A percentile compares a stretch with the other conserved stretches of the same genome.
Evolutionary conservation across 192 early-diverging fungal species (phyloP).

Genomic region (Podila epigama): DNA sequence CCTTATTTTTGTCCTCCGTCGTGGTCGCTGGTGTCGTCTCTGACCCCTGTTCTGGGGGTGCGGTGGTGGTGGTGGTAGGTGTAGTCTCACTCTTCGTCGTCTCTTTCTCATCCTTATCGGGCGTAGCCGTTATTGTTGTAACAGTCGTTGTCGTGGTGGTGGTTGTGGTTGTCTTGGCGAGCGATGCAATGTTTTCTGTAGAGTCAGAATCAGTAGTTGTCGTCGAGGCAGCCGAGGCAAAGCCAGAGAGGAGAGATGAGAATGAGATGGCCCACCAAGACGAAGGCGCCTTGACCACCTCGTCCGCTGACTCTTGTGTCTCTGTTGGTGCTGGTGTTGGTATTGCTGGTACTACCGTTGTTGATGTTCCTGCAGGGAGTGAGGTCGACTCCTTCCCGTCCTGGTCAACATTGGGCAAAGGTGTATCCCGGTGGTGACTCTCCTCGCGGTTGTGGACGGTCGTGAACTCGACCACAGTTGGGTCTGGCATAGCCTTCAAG

Average conservation of each 20-base stretch:
- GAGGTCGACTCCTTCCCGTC: no score
- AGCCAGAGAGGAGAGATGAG: conserved; percentile 5
- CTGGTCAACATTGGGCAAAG: no score
- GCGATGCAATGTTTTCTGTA: conserved; percentile 1
- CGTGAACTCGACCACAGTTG: conserved; percentile 38
- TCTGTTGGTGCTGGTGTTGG: background rate
- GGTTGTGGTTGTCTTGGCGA: conserved; percentile 25
- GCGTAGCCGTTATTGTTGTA: background rate
- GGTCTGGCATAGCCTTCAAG: conserved; percentile 54
- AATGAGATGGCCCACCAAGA: conserved; percentile 48
- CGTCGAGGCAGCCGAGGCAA: background rate
- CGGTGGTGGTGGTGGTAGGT: conserved; percentile 18
- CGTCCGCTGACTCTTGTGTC: background rate
- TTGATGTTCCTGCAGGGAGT: no score
- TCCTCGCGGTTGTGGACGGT: conserved; percentile 27
- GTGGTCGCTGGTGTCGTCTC: background rate
- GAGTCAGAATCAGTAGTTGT: background rate
- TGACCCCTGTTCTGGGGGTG: background rate
- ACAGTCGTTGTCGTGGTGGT: conserved; percentile 1
- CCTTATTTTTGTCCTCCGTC: background rate
- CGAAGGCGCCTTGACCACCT: conserved; percentile 21
- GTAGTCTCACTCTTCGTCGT: conserved; percentile 15
- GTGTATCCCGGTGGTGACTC: conserved; percentile 12
- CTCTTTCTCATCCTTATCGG: background rate
- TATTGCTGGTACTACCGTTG: background rate